Conservation (phyloP, 768 basidiomycete genomes). For the Pleurotus platypus region DNA sequence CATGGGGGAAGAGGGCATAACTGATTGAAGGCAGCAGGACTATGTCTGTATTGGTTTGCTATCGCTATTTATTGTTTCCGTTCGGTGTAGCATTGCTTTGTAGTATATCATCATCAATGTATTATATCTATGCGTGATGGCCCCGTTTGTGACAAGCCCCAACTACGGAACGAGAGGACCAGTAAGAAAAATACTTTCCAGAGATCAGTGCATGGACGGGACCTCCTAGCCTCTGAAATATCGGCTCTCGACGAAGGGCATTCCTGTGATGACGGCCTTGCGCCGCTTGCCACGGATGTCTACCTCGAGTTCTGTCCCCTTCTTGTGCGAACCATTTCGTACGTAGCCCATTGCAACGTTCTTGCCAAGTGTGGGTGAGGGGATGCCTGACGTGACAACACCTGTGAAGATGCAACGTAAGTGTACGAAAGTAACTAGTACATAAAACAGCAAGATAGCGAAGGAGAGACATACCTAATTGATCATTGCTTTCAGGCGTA, state of each 20-base stretch:
- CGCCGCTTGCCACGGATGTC: constrained; percentile 82
- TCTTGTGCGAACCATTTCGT: constrained; percentile 79
- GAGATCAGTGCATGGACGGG: not conserved
- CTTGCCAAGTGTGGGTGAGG: constrained; percentile 82
- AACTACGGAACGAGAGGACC: too few species aligned
- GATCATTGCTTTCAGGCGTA: constrained; percentile 46
- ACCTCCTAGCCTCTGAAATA: constrained; percentile 65
- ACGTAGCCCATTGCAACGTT: constrained; percentile 99
- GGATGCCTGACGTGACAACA: constrained; percentile 89
- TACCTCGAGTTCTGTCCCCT: constrained; percentile 80
- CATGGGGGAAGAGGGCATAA: not conserved
- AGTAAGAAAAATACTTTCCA: too few species aligned
- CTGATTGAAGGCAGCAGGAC: too few species aligned
- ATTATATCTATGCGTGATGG: too few species aligned
- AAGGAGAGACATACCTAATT: constrained; percentile 48
- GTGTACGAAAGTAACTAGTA: constrained; percentile 2
- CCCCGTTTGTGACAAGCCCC: too few species aligned
- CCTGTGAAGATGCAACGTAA: constrained; percentile 34
- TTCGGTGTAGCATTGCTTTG: too few species aligned
- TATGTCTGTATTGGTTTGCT: too few species aligned
- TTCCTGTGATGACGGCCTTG: constrained; percentile 67
- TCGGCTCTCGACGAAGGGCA: constrained; percentile 85
- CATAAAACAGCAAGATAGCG: not conserved
- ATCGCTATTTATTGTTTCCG: too few species aligned
- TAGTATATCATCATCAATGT: too few species aligned